A percentile compares a stretch with the other conserved stretches of the same genome.
These are phyloP conservation scores for Paxillus rubicundulus DNA, from an alignment of 768 basidiomycete genomes.

Conservation along the genomic window DNA sequence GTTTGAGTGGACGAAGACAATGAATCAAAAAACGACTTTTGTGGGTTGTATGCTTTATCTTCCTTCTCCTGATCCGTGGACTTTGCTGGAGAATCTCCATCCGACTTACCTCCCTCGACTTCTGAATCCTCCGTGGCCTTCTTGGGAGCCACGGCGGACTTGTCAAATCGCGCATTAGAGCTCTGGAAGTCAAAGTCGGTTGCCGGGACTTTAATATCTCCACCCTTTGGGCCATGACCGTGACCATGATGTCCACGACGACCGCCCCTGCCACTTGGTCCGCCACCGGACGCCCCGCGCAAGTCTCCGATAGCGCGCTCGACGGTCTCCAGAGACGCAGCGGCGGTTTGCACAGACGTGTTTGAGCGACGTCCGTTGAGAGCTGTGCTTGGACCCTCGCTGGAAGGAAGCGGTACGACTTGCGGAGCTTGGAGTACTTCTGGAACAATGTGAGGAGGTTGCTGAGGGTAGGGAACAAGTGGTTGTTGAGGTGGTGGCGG, in stretches of 20 bases:
- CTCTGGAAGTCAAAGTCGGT: conserved; percentile 82
- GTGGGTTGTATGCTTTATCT: conserved; percentile 65
- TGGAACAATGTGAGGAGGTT: conserved; percentile 22
- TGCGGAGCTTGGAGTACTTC: conserved; percentile 26
- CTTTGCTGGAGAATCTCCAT: conserved; percentile 24
- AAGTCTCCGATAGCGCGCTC: conserved; percentile 55
- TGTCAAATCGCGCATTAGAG: conserved; percentile 80
- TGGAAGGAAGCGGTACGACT: conserved; percentile 16
- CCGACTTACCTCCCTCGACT: conserved; percentile 32
- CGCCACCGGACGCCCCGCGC: conserved; percentile 34
- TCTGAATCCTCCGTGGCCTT: conserved; percentile 28
- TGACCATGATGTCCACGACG: conserved; percentile 30
- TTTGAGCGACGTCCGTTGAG: conserved; percentile 31
- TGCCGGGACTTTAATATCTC: conserved; percentile 55
- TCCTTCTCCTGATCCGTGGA: conserved; percentile 39
- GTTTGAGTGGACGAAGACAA: conserved; percentile 47
- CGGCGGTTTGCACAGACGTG: conserved; percentile 66
- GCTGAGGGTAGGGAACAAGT: conserved; percentile 28
- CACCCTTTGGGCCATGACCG: conserved; percentile 29
- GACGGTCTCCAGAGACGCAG: conserved; percentile 72
- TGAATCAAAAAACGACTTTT: conserved; percentile 81
- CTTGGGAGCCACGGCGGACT: conserved; percentile 50
- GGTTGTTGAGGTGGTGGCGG: conserved; percentile 30
- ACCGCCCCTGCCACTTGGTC: conserved; percentile 38
- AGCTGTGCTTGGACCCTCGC: conserved; percentile 25